Conservation (phyloP, 768 basidiomycete genomes). For the Lactifluus echinatus region DNA sequence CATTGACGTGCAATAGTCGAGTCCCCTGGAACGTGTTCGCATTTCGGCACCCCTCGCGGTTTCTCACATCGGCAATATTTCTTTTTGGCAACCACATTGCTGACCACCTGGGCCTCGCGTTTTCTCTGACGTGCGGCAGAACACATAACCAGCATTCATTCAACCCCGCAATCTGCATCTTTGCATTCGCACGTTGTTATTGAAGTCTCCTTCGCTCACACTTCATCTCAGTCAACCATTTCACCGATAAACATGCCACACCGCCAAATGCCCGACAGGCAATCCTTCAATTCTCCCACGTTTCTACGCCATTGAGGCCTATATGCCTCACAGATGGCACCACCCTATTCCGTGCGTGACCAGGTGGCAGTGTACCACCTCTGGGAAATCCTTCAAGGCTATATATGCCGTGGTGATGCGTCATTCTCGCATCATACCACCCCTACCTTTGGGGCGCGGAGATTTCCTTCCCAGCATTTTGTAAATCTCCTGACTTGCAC, state of each 20-base stretch:
- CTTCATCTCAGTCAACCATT: not conserved
- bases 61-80: constrained; percentile 13
- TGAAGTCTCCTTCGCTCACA: not conserved
- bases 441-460: not conserved
- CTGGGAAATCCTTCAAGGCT: not conserved
- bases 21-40: not conserved
- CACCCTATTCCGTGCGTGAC: not conserved
- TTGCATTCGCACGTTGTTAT: constrained; percentile 19
- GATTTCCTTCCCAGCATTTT: not conserved
- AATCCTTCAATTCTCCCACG: not conserved
- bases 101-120: constrained; percentile 11
- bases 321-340: not conserved
- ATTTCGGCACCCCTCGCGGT: constrained; percentile 12
- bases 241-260: not conserved
- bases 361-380: not conserved
- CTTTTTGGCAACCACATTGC: constrained; percentile 10
- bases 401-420: not conserved
- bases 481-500: not conserved
- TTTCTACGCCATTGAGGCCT: not conserved
- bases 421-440: not conserved
- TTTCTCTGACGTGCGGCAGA: constrained; percentile 11
- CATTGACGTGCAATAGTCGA: constrained; percentile 66
- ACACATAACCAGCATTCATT: constrained; percentile 10
- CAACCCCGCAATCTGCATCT: constrained; percentile 16
- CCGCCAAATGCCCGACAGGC: not conserved